phyloP scores from a whole-genome alignment of 495 filamentous ascomycete genomes.

The Talaromyces proteolyticus region DNA sequence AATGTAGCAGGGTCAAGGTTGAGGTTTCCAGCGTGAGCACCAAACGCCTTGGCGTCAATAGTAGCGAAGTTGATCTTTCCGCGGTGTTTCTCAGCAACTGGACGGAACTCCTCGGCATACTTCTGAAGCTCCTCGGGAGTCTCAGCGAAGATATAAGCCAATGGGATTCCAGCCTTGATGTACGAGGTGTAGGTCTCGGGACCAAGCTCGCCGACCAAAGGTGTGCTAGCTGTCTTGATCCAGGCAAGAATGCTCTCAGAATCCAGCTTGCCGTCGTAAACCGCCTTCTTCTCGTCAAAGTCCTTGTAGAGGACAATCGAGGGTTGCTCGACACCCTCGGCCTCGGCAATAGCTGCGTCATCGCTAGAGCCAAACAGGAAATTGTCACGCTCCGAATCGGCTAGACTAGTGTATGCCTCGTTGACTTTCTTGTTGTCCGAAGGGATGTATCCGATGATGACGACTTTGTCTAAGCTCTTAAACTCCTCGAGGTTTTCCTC shows the following conservation, averaged over 20 bases:
- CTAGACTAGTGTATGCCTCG: conserved; percentile 71
- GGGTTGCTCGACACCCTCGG: conserved; percentile 81
- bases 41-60: conserved; percentile 92
- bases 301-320: conserved; percentile 94
- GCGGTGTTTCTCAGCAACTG: conserved; percentile 54
- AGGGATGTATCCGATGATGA: conserved; percentile 81
- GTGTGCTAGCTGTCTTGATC: conserved; percentile 77
- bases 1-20: conserved; percentile 94
- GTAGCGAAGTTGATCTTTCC: conserved; percentile 94
- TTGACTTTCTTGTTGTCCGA: conserved; percentile 80
- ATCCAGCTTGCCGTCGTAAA: conserved; percentile 75
- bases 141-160: conserved; percentile 98
- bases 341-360: conserved; percentile 79
- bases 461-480: conserved; percentile 97
- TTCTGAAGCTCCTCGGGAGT: conserved; percentile 81
- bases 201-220: conserved; percentile 92
- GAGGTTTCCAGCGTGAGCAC: conserved; percentile 92
- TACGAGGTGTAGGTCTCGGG: conserved; percentile 97
- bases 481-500: conserved; percentile 84
- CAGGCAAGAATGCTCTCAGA: conserved; percentile 72
- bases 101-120: conserved; percentile 57
- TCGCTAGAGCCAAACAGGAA: conserved; percentile 86
- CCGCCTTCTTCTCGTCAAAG: conserved; percentile 93
- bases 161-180: conserved; percentile 85
- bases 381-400: conserved; percentile 79